A percentile compares a stretch with the other conserved stretches of the same genome.
Conservation (phyloP, 306 rosid genomes). For the Inga leiocalycina region DNA sequence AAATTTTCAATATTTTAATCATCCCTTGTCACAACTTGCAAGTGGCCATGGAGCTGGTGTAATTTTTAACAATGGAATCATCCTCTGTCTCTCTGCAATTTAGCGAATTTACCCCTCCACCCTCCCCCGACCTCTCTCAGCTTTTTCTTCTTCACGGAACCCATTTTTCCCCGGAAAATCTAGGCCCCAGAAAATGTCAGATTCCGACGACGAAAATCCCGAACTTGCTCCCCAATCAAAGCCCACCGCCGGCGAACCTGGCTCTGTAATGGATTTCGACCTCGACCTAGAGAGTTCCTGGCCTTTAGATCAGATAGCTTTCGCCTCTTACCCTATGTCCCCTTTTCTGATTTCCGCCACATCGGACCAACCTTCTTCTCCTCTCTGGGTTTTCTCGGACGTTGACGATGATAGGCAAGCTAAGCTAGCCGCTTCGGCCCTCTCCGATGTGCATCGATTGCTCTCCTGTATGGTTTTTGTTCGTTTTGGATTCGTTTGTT, state of each 20-base stretch:
- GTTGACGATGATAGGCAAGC: slow-evolving; percentile 41
- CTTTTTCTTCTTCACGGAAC: background rate
- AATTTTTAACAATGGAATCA: slow-evolving; percentile 20
- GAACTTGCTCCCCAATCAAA: slow-evolving; percentile 45
- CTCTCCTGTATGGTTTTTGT: slow-evolving; percentile 58
- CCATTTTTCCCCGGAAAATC: slow-evolving; percentile 14
- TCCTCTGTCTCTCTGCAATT: slow-evolving; percentile 22
- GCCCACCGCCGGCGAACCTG: slow-evolving; percentile 29
- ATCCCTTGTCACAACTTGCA: slow-evolving; percentile 37
- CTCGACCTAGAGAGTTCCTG: slow-evolving; percentile 68
- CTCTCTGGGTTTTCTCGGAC: slow-evolving; percentile 72
- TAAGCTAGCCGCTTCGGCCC: slow-evolving; percentile 37
- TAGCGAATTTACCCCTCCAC: background rate
- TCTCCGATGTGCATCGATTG: slow-evolving; percentile 45
- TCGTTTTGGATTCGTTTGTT: background rate
- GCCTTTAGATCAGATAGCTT: slow-evolving; percentile 71
- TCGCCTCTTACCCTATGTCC: slow-evolving; percentile 62
- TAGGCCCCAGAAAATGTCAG: slow-evolving; percentile 47
- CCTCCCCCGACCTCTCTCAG: background rate
- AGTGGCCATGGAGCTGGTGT: background rate
- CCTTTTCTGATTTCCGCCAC: slow-evolving; percentile 52
- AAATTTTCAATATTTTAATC: slow-evolving; percentile 28
- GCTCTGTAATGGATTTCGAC: slow-evolving; percentile 71
- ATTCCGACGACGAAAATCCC: slow-evolving; percentile 55
- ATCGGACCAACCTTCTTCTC: slow-evolving; percentile 66